These are phyloP conservation scores for Talaromyces sp. DNA, from an alignment of 2,329 filamentous ascomycete species.

Conservation along the genomic window DNA sequence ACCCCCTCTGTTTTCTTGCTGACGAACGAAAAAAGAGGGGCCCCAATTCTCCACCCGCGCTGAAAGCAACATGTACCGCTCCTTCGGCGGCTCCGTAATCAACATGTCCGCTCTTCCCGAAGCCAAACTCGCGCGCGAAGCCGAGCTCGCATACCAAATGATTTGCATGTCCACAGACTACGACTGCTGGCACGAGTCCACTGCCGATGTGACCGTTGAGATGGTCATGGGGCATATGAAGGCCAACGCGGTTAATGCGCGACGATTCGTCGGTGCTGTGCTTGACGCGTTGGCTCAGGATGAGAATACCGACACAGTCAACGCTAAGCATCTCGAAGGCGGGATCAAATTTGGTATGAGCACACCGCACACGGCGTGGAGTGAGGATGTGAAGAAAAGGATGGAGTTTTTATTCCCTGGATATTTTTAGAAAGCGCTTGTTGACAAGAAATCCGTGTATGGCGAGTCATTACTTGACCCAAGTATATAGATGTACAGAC, in stretches of 20 bases:
- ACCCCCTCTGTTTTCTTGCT: neutral
- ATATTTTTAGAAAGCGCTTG: slow-evolving; percentile 51
- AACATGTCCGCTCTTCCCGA: slow-evolving; percentile 98
- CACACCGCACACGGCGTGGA: slow-evolving; percentile 73
- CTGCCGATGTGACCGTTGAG: slow-evolving; percentile 80
- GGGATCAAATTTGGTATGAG: slow-evolving; percentile 75
- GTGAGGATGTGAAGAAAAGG: slow-evolving; percentile 70
- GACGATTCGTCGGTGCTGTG: slow-evolving; percentile 77
- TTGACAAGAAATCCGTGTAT: neutral
- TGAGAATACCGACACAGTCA: slow-evolving; percentile 70
- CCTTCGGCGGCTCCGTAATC: slow-evolving; percentile 90
- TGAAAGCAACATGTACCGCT: slow-evolving; percentile 90
- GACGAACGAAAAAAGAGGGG: slow-evolving; percentile 61
- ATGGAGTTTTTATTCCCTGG: slow-evolving; percentile 84
- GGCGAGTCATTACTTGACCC: neutral
- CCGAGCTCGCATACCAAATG: slow-evolving; percentile 95
- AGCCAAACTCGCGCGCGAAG: slow-evolving; percentile 92
- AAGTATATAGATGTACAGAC: no score
- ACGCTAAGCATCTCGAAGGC: slow-evolving; percentile 77
- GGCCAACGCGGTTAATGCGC: slow-evolving; percentile 84
- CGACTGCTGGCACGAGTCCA: slow-evolving; percentile 88
- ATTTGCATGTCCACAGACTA: slow-evolving; percentile 99
- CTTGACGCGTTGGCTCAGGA: slow-evolving; percentile 78
- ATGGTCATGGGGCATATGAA: slow-evolving; percentile 98
- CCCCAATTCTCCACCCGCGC: slow-evolving; percentile 96